These are phyloP conservation scores for Trypanosomatidae sp. DNA, from an alignment of 208 protist genomes.

Conservation along the genomic window DNA sequence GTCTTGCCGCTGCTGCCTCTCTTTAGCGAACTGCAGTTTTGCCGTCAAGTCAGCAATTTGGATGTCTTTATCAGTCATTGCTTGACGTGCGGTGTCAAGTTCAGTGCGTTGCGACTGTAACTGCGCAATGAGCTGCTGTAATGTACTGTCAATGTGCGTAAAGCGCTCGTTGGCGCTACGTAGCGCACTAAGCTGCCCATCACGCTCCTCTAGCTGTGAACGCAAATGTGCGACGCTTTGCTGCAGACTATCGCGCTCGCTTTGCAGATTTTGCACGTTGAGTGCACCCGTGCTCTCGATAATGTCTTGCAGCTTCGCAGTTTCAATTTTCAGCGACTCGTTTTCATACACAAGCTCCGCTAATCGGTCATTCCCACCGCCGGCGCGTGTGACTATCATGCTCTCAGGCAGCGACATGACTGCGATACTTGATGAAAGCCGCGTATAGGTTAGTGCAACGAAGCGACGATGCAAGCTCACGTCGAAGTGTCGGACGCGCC, in stretches of 20 bases:
- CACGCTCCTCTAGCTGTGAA: conserved; percentile 32
- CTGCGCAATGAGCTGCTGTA: conserved; percentile 13
- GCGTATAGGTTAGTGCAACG: too few species aligned
- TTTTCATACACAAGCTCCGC: conserved; percentile 39
- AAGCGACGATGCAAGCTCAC: too few species aligned
- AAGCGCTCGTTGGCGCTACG: conserved; percentile 18
- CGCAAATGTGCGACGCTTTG: conserved; percentile 7
- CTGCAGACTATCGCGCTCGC: conserved; percentile 15
- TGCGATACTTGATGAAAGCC: too few species aligned
- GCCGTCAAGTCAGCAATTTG: conserved; percentile 10
- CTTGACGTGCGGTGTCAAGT: conserved; percentile 12
- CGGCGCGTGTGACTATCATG: too few species aligned
- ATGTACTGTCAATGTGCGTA: conserved; percentile 24
- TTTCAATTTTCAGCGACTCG: conserved; percentile 40
- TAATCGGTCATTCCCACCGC: conserved; percentile 1
- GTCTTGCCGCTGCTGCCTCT: conserved; percentile 1
- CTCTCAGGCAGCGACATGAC: too few species aligned
- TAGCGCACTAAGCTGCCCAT: conserved; percentile 17
- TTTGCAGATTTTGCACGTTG: conserved; percentile 7
- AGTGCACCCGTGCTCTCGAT: conserved; percentile 19
- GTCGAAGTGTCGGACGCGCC: too few species aligned
- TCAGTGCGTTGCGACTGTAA: conserved; percentile 15
- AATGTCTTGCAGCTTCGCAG: conserved; percentile 11
- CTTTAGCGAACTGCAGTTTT: conserved; percentile 9
- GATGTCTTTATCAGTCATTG: conserved; percentile 11